These are phyloP conservation scores for Beta vulgaris DNA, from an alignment of 148 eudicot genomes.

Conservation along the genomic window DNA sequence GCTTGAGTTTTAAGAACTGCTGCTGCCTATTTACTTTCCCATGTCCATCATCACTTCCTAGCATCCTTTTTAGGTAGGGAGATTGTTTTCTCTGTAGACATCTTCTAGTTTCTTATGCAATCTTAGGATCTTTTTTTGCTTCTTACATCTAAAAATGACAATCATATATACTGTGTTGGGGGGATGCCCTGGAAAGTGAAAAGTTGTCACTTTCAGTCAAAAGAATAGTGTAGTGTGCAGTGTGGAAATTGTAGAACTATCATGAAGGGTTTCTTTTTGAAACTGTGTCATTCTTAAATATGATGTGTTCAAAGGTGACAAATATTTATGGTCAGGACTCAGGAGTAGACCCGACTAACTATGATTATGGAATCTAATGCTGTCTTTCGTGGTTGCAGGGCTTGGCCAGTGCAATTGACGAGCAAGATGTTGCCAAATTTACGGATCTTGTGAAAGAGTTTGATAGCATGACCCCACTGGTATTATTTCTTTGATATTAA, in stretches of 20 bases:
- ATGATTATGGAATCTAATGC: neutral
- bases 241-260: neutral
- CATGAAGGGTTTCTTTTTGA: neutral
- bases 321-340: too few species aligned
- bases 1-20: neutral
- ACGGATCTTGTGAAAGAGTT: constrained; percentile 56
- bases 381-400: constrained; percentile 36
- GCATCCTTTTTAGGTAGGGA: neutral
- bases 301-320: neutral
- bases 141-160: too few species aligned
- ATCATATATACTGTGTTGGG: neutral
- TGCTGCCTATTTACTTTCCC: neutral
- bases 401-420: constrained; percentile 55
- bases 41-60: neutral
- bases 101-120: neutral
- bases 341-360: too few species aligned
- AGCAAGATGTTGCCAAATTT: constrained; percentile 58
- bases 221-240: neutral
- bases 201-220: neutral
- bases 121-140: neutral
- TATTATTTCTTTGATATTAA: constrained; percentile 24
- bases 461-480: constrained; percentile 62
- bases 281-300: neutral
- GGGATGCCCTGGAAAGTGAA: neutral
- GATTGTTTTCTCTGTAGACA: neutral